Percentiles rank a stretch among this genome's conserved stretches.
phyloP scores from a whole-genome alignment of 352 stramenopile species.

The Peronospora tabacina region DNA sequence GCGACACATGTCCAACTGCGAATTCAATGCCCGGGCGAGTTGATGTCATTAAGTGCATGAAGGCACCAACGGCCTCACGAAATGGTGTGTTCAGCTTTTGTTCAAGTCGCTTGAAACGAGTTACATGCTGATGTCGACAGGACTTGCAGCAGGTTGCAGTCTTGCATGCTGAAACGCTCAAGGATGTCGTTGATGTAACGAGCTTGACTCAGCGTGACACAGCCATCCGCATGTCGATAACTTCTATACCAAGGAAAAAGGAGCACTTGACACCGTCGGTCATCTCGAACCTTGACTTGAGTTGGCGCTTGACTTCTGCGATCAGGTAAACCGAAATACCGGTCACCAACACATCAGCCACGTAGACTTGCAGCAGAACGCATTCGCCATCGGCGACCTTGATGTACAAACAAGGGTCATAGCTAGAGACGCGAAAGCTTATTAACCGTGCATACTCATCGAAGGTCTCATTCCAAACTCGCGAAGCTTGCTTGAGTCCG shows the following conservation, averaged over 20 bases:
- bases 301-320: slow-evolving; percentile 4
- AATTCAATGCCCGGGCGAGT: slow-evolving; percentile 13
- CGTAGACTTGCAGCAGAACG: slow-evolving; percentile 7
- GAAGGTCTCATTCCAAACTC: slow-evolving; percentile 6
- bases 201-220: slow-evolving; percentile 8
- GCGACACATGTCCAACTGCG: slow-evolving; percentile 1
- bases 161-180: slow-evolving; percentile 19
- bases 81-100: slow-evolving; percentile 10
- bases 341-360: slow-evolving; percentile 12
- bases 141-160: slow-evolving; percentile 11
- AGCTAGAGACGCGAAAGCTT: background rate
- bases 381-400: slow-evolving; percentile 8
- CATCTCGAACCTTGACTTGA: slow-evolving; percentile 22
- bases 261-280: slow-evolving; percentile 19
- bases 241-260: slow-evolving; percentile 17
- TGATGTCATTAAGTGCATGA: slow-evolving; percentile 13
- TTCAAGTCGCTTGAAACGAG: slow-evolving; percentile 1
- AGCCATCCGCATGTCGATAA: slow-evolving; percentile 11
- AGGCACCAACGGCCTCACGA: slow-evolving; percentile 12
- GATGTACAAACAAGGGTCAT: slow-evolving; percentile 9
- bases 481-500: slow-evolving; percentile 4
- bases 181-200: slow-evolving; percentile 18
- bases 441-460: background rate
- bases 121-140: background rate
- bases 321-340: slow-evolving; percentile 7